Evolutionary conservation across 495 filamentous ascomycete species (phyloP).

Genomic region (Neurospora sp.): DNA sequence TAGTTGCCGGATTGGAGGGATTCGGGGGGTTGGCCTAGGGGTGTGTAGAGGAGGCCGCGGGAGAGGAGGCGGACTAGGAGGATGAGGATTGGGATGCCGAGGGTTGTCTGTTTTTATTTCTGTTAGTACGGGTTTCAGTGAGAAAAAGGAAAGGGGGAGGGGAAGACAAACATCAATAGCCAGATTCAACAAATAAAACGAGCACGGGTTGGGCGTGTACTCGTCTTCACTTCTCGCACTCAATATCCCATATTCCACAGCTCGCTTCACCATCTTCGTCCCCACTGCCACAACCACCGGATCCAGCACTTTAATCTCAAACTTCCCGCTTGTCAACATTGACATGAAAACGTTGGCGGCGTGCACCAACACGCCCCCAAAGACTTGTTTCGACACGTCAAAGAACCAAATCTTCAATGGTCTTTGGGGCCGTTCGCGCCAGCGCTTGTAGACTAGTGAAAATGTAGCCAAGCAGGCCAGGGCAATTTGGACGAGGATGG

Average conservation of each 20-base stretch:
- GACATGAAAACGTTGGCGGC: constrained; percentile 89
- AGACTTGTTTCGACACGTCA: constrained; percentile 95
- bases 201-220: constrained; percentile 85
- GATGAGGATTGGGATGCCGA: constrained; percentile 90
- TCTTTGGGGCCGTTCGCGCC: constrained; percentile 81
- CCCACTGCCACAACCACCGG: constrained; percentile 22
- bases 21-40: constrained; percentile 68
- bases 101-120: constrained; percentile 58
- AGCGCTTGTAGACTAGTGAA: constrained; percentile 86
- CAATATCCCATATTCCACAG: background rate
- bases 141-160: too few relatives aligned
- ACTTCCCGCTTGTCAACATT: constrained; percentile 79
- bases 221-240: constrained; percentile 32
- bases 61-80: constrained; percentile 71
- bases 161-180: too few relatives aligned
- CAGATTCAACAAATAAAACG: constrained; percentile 88
- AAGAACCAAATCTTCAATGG: constrained; percentile 94
- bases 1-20: constrained; percentile 92
- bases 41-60: constrained; percentile 58
- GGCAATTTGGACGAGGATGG: constrained; percentile 77
- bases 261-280: constrained; percentile 18
- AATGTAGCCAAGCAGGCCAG: constrained; percentile 77
- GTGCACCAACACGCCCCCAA: constrained; percentile 84
- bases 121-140: too few relatives aligned
- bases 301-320: constrained; percentile 40